A percentile compares a stretch with the other conserved stretches of the same genome.
Conservation (phyloP, 345 rosid genomes). For the Syzygium oleosum region DNA sequence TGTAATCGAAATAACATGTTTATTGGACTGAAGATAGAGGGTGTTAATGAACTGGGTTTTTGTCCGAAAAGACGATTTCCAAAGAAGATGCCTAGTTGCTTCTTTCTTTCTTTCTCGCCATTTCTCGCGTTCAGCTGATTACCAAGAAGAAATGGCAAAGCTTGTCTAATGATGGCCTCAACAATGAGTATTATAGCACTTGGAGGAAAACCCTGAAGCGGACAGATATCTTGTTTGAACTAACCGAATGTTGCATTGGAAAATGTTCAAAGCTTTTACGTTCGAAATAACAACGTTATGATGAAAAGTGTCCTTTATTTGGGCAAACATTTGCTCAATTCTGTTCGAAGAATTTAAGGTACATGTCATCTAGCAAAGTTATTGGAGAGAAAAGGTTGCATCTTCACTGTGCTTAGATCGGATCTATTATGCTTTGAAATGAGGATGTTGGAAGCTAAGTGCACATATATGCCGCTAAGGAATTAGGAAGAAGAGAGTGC, state of each 20-base stretch:
- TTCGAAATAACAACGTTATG: background rate
- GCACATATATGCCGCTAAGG: background rate
- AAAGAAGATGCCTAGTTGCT: background rate
- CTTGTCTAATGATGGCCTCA: background rate
- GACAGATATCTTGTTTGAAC: background rate
- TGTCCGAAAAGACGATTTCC: background rate
- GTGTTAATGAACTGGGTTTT: background rate
- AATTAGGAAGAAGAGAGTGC: background rate
- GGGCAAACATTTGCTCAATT: background rate
- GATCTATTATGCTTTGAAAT: background rate
- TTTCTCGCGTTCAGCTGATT: background rate
- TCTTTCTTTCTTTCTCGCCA: background rate
- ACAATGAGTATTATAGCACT: background rate
- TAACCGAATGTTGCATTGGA: background rate
- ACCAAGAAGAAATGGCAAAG: background rate
- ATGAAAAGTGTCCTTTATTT: background rate
- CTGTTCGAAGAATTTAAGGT: background rate
- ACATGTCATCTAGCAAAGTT: background rate
- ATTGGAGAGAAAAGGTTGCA: background rate
- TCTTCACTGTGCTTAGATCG: background rate
- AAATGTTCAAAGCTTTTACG: background rate
- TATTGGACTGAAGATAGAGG: background rate
- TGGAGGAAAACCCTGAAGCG: background rate
- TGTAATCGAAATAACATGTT: background rate
- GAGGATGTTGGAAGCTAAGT: background rate